A percentile compares a stretch with the other conserved stretches of the same genome.
phyloP scores from a whole-genome alignment of 108 stramenopile species.

The Ochromonas danica region DNA sequence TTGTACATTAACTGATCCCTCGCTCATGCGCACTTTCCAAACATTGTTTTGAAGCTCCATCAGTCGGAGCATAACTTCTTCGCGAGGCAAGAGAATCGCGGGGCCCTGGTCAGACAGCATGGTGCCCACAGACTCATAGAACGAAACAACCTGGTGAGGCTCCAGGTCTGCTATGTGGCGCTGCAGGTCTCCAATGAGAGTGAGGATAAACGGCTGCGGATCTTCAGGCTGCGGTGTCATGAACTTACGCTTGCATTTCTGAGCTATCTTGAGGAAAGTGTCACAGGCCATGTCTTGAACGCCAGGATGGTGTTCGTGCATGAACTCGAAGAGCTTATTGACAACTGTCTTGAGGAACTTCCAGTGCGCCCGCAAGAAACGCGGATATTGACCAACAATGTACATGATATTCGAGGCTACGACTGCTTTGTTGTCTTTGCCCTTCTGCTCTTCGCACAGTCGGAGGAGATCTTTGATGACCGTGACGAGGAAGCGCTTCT shows the following conservation, averaged over 20 bases:
- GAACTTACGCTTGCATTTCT: constrained; percentile 91
- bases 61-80: constrained; percentile 71
- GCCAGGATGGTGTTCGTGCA: constrained; percentile 97
- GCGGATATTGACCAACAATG: constrained; percentile 99
- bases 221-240: constrained; percentile 82
- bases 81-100: constrained; percentile 61
- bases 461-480: constrained; percentile 97
- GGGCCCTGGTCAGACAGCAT: constrained; percentile 89
- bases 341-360: constrained; percentile 99
- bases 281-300: constrained; percentile 99
- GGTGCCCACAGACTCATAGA: constrained; percentile 93
- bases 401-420: constrained; percentile 99
- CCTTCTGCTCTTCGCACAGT: constrained; percentile 88
- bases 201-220: constrained; percentile 78
- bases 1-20: constrained; percentile 42
- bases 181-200: constrained; percentile 81
- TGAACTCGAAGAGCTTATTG: constrained; percentile 99
- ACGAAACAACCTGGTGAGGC: constrained; percentile 96
- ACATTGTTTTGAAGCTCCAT: constrained; percentile 83
- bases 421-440: constrained; percentile 97
- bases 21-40: constrained; percentile 21
- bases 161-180: constrained; percentile 89
- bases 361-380: constrained; percentile 98
- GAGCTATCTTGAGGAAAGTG: constrained; percentile 96
- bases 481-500: constrained; percentile 97